Conservation (phyloP, 1,284 basidiomycete genomes). For the Chalciporus sp. region DNA sequence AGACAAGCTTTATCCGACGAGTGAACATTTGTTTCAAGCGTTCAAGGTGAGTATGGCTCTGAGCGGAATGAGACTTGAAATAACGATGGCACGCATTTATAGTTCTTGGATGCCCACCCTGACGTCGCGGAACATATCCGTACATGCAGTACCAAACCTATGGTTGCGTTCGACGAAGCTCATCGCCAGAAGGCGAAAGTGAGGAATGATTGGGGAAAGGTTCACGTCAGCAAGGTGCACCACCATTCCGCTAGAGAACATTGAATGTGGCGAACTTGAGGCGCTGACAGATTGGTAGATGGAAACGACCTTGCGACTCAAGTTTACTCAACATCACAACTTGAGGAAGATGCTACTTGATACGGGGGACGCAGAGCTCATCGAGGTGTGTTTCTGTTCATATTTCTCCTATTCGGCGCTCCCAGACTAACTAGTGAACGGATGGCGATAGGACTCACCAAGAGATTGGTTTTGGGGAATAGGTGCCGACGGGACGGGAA, state of each 20-base stretch:
- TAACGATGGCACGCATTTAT: not conserved
- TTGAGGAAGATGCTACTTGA: slow-evolving; percentile 39
- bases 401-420: not conserved
- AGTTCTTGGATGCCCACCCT: slow-evolving; percentile 36
- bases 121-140: slow-evolving; percentile 38
- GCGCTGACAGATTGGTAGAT: slow-evolving; percentile 30
- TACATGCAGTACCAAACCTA: slow-evolving; percentile 31
- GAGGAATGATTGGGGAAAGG: slow-evolving; percentile 36
- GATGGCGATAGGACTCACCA: slow-evolving; percentile 37
- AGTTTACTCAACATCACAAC: slow-evolving; percentile 45
- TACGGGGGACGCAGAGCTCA: slow-evolving; percentile 38
- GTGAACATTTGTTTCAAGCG: slow-evolving; percentile 70
- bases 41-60: slow-evolving; percentile 51
- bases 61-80: not conserved
- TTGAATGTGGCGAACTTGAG: not conserved
- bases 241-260: not conserved
- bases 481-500: slow-evolving; percentile 40
- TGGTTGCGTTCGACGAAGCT: slow-evolving; percentile 38
- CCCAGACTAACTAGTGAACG: not conserved
- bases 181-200: slow-evolving; percentile 32
- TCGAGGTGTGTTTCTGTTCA: slow-evolving; percentile 31
- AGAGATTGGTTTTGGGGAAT: slow-evolving; percentile 48
- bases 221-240: slow-evolving; percentile 32
- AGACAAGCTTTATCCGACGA: slow-evolving; percentile 61
- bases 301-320: slow-evolving; percentile 42